Evolutionary conservation across 176 grass and related monocot species (phyloP), one percentile per base, ranked within the genome.

Genomic region (Themeda triandra): DNA sequence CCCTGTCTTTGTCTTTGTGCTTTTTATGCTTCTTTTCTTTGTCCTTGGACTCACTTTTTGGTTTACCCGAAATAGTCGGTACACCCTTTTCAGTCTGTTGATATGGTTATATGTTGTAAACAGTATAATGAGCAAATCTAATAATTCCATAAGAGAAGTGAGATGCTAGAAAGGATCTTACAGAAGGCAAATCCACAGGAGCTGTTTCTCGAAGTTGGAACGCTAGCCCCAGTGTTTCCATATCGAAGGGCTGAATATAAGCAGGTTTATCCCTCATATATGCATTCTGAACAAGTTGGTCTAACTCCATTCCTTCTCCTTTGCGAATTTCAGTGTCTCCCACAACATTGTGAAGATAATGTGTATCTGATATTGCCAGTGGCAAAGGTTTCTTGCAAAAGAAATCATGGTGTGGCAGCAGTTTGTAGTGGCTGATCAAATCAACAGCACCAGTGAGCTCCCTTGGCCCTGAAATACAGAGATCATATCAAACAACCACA

Each of bases 231-330:
- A 99, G 86, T 25, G 66, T 87, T 59, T 94, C 93, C 78, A 94
- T 82, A 66, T 99, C 88, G 17, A 99, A 99, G 8, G 89, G 84
- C 51, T 92, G 87, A 46, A 99, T 96, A 59, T 82, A 81, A 89
- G 87, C 49, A 79, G 88, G 86, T 54, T 91, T 99, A n/a, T 94
- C 91, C 76, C 84, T 82, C 73, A 90, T 78, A 79, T 95, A 91
- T 28, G 88, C 86, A 83, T 83, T 90, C 70, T 93, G 92, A 82
- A 99, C 73, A 3, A 99, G 91, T 71, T 99, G 96, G 67, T 95
- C 89, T 32, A 99, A 84, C 88, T 99, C 93, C 96, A 99, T 99
- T 63, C 93, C 96, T 87, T 99, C 96, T 72, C 96, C 96, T 90
- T 87, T 96, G 56, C 93, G 87, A 44, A 99, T 99, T 93, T 99